Base-by-base conservation (phyloP, 257 asterid species). In the Craterostigma plantagineum region DNA sequence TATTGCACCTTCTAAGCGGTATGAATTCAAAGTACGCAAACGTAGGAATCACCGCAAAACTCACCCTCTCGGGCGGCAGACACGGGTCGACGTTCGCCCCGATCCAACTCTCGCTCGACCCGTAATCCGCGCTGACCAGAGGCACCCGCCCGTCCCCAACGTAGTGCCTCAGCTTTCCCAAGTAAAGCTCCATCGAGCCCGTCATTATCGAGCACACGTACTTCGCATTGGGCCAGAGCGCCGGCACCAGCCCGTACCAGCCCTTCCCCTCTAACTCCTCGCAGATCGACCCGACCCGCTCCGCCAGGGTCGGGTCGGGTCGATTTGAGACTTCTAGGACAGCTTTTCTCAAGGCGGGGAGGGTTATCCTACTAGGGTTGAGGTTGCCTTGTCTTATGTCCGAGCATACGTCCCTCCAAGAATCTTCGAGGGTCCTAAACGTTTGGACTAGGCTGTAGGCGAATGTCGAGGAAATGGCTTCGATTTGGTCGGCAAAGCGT, bases 101-200 rank as follows among this genome's bases (percentile, higher is more conserved):
- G 42, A 81, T 81, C 94, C 94, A 81, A 14, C 92, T 75, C 68
- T 81, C 94, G 0, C 92, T 77, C 4, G 90, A 69, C 30, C 94
- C 94, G 60, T 81, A 81, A 57, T 81, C 94, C 12, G 81, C 94
- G 55, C 94, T 68, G 13, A 82, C 81, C n/a, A 82, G 43, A 1
- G 91, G 77, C 70, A 82, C 47, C 3, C n/a, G n/a, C n/a, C 49
- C 51, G 30, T 23, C 6, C 17, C 76, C 90, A 0, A 69, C 77
- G 49, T 78, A 82, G 54, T 70, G 91, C 65, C 59, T 51, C 3
- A 75, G 62, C 49, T 78, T 78, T 36, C 60, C 70, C 62, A 72
- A 50, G 45, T 78, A 82, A 5, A 79, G 94, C 51, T 58, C 61
- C 94, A 82, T 82, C 34, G 94, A 75, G 0, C 94, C 94, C 0